These are phyloP conservation scores for Tilletia horrida DNA, from an alignment of 1,284 basidiomycete species.

Conservation along the genomic window DNA sequence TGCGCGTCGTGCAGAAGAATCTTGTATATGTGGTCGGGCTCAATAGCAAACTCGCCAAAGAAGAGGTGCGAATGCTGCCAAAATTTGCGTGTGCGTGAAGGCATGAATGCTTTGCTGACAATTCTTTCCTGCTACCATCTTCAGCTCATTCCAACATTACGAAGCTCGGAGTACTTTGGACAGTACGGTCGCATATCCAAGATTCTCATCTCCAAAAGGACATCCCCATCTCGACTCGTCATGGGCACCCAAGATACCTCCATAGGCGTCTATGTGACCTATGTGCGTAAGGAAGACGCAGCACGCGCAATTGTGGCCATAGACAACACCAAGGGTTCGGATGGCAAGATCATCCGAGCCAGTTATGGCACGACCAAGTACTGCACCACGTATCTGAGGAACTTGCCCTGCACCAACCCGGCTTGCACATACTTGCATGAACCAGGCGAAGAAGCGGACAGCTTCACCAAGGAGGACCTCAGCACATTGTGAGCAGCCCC, in stretches of 20 bases:
- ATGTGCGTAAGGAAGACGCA: constrained; percentile 90
- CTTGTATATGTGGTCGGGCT: constrained; percentile 96
- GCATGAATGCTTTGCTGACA: background rate
- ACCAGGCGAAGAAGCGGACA: constrained; percentile 96
- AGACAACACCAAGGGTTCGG: constrained; percentile 70
- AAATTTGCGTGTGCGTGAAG: background rate
- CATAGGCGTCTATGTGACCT: constrained; percentile 93
- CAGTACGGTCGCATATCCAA: constrained; percentile 98
- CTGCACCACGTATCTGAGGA: constrained; percentile 90
- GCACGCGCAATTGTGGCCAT: constrained; percentile 86
- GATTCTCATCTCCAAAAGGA: constrained; percentile 87
- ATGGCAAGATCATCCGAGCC: constrained; percentile 66
- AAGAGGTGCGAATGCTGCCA: constrained; percentile 69
- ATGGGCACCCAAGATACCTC: constrained; percentile 65
- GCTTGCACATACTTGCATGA: constrained; percentile 93
- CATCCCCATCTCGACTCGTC: constrained; percentile 63
- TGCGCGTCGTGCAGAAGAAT: constrained; percentile 92
- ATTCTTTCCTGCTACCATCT: background rate
- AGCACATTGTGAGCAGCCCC: constrained; percentile 37
- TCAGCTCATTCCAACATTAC: constrained; percentile 86
- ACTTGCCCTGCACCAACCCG: constrained; percentile 77
- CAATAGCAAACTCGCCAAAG: constrained; percentile 82
- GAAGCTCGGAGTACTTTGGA: constrained; percentile 95
- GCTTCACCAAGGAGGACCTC: constrained; percentile 60
- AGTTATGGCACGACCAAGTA: constrained; percentile 97